Conservation (phyloP, 257 asterid genomes). For the Ophiorrhiza pumila region DNA sequence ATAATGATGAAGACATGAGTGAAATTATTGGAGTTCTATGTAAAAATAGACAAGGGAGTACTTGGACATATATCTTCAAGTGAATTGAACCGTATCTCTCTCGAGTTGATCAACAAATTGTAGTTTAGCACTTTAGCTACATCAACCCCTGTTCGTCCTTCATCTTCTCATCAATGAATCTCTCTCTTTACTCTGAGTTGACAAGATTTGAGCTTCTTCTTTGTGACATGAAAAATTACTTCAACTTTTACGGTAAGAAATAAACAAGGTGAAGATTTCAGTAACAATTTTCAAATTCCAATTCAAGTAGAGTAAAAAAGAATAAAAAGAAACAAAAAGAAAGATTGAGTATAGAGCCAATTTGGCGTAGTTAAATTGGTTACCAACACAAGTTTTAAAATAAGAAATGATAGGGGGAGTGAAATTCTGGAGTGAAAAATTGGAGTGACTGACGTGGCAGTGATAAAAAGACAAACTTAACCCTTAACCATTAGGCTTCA, state of each 20-base stretch:
- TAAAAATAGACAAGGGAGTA: neutral
- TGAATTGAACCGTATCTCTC: neutral
- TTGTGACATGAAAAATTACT: too few species aligned
- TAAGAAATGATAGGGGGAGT: too few species aligned
- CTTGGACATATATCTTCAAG: neutral
- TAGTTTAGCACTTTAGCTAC: neutral
- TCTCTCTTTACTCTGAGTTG: neutral
- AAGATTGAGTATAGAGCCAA: too few species aligned
- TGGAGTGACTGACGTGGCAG: too few species aligned
- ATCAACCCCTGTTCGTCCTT: neutral
- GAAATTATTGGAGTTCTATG: neutral
- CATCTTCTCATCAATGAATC: neutral
- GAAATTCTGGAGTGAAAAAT: too few species aligned
- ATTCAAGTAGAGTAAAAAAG: neutral
- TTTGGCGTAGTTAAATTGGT: too few species aligned
- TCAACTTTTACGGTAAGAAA: too few species aligned
- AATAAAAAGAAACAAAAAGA: too few species aligned
- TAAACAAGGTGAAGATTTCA: neutral
- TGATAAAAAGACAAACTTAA: too few species aligned
- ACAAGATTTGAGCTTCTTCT: neutral
- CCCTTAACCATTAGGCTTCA: too few species aligned
- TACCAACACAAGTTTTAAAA: too few species aligned
- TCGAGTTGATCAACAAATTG: neutral
- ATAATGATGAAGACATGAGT: neutral
- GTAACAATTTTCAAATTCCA: neutral